Evolutionary conservation across 1,139 yeast species (phyloP).

Genomic region (Pichiaceae sp.): DNA sequence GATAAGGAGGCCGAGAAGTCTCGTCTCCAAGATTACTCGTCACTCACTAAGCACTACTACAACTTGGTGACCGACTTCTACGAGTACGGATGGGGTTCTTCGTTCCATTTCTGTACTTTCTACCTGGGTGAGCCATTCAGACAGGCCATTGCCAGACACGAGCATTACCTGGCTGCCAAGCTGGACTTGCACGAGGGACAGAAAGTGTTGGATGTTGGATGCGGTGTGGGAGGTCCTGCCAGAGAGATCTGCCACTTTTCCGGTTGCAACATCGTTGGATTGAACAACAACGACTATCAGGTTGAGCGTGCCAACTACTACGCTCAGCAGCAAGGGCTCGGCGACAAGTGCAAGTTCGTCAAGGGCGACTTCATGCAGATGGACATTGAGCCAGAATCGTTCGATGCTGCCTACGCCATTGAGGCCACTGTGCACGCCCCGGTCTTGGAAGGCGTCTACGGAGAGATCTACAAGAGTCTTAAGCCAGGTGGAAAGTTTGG

Average conservation of each 20-base stretch:
- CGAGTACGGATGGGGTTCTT: slow-evolving; percentile 99
- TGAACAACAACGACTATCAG: slow-evolving; percentile 96
- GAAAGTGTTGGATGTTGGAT: slow-evolving; percentile 95
- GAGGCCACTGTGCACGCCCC: slow-evolving; percentile 99
- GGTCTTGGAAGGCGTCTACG: slow-evolving; percentile 88
- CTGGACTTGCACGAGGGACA: slow-evolving; percentile 72
- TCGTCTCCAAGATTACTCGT: slow-evolving; percentile 78
- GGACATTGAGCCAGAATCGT: slow-evolving; percentile 85
- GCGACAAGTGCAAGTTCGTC: slow-evolving; percentile 71
- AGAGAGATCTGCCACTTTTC: slow-evolving; percentile 92
- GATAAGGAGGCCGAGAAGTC: slow-evolving; percentile 64
- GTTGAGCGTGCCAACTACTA: slow-evolving; percentile 85
- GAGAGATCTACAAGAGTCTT: slow-evolving; percentile 88
- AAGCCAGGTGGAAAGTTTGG: slow-evolving; percentile 98
- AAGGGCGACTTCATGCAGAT: slow-evolving; percentile 99
- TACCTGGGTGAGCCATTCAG: slow-evolving; percentile 88
- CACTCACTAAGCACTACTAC: slow-evolving; percentile 90
- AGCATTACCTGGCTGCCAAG: slow-evolving; percentile 85
- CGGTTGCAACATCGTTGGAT: slow-evolving; percentile 77
- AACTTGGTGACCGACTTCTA: slow-evolving; percentile 94
- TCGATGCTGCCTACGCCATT: slow-evolving; percentile 96
- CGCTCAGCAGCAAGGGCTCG: slow-evolving; percentile 58
- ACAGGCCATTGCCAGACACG: slow-evolving; percentile 97
- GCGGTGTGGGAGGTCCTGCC: slow-evolving; percentile 99
- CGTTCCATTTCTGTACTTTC: slow-evolving; percentile 96